These are phyloP conservation scores for Colletotrichum melonis DNA, from an alignment of 2,329 filamentous ascomycete species.

Conservation along the genomic window DNA sequence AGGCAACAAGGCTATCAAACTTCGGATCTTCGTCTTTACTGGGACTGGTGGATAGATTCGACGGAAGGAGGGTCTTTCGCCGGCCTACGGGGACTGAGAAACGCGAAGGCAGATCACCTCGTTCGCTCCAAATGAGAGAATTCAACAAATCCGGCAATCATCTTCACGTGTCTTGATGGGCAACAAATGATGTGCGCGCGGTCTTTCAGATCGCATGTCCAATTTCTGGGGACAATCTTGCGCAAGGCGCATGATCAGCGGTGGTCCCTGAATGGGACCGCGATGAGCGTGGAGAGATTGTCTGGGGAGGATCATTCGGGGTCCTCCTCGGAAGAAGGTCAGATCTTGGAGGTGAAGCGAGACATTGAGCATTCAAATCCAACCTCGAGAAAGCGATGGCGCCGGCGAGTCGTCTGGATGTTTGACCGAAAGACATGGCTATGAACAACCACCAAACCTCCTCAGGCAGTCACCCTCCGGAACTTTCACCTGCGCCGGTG, in stretches of 20 bases:
- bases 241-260: conserved; percentile 29
- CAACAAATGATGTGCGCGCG: background rate
- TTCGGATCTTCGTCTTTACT: background rate
- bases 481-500: conserved; percentile 18
- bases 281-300: background rate
- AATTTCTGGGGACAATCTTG: conserved; percentile 1
- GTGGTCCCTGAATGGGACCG: conserved; percentile 8
- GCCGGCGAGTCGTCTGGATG: background rate
- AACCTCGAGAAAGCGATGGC: background rate
- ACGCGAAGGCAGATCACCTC: background rate
- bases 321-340: background rate
- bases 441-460: background rate
- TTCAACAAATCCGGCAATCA: background rate
- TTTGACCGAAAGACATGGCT: background rate
- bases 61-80: background rate
- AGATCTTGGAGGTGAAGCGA: background rate
- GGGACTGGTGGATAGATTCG: background rate
- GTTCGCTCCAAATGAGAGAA: background rate
- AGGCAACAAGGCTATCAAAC: background rate
- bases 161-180: background rate
- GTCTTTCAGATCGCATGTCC: background rate
- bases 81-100: conserved; percentile 13
- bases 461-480: background rate
- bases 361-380: background rate
- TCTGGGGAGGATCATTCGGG: background rate